Base-by-base conservation (phyloP, 1,139 yeast species). In the Debaryomyces psychrophilus region DNA sequence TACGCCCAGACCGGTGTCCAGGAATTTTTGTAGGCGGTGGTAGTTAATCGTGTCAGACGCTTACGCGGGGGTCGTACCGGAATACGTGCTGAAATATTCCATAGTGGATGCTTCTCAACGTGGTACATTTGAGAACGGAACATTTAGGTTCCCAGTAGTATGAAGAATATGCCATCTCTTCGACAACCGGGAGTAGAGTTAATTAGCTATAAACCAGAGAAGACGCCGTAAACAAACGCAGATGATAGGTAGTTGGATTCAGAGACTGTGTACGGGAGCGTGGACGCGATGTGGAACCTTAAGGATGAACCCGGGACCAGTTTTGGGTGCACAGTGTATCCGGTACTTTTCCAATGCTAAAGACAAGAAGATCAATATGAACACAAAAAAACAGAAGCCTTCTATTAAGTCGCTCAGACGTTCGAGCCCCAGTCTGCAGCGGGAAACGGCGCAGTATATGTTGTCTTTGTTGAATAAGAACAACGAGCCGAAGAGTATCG, bases 381-480 rank as follows among this genome's bases (percentile, higher is more conserved):
- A 26, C 27, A 29, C 31, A 8, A 44, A 44, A 33, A 63, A 62
- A 45, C 62, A 61, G 50, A 64, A 62, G 49, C 55, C 56, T 6
- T 57, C 59, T 3, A 59, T 63, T 9, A 67, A 64, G 49, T 59
- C 64, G 39, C 55, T 68, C 18, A 58, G 72, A 23, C 50, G 68
- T 41, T 48, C 65, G 8, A 67, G 64, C 47, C 61, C 64, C 2
- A 50, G 44, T 8, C 55, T 55, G 36, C 55, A 54, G 26, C 50
- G 53, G 33, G 60, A 60, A 45, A 59, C 66, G 12, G 60, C 64
- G 8, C 58, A 46, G 44, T 57, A 57, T 33, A 64, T 69, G 3
- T 54, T 67, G 17, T 61, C 70, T 2, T 57, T 68, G 4, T 56
- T 69, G 36, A 64, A 62, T 29, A 62, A 60, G 31, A 61, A 60